phyloP scores from a whole-genome alignment of 805 yeast species.

The Candida saitoana region DNA sequence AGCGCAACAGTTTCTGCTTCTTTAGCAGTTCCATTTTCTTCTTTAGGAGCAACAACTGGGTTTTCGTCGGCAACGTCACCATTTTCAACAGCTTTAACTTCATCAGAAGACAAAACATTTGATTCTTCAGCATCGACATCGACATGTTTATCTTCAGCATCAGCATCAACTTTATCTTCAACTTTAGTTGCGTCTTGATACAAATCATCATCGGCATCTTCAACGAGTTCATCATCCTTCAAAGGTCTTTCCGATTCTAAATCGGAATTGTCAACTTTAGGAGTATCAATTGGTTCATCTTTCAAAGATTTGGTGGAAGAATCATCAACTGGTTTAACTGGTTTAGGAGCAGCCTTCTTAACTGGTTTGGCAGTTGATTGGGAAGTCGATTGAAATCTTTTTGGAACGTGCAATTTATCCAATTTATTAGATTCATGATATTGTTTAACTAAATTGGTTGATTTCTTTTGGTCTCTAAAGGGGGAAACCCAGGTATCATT shows the following conservation, averaged over 20 bases:
- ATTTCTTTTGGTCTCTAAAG: conserved; percentile 28
- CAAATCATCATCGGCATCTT: conserved; percentile 14
- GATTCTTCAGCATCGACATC: conserved; percentile 10
- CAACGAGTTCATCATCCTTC: conserved; percentile 21
- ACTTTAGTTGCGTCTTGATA: conserved; percentile 14
- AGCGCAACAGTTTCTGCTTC: conserved; percentile 10
- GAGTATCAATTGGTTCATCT: conserved; percentile 11
- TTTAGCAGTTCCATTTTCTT: conserved; percentile 13
- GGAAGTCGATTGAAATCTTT: conserved; percentile 40
- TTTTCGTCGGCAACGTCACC: conserved; percentile 11
- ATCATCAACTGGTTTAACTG: conserved; percentile 5
- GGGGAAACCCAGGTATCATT: conserved; percentile 40
- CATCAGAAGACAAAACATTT: conserved; percentile 10
- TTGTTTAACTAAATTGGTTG: conserved; percentile 28
- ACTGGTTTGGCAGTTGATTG: conserved; percentile 23
- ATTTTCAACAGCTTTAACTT: conserved; percentile 7
- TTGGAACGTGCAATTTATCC: conserved; percentile 33
- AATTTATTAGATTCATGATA: conserved; percentile 32
- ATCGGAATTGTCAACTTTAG: conserved; percentile 9
- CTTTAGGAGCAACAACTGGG: conserved; percentile 5
- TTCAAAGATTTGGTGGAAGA: conserved; percentile 15
- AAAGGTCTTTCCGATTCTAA: conserved; percentile 10
- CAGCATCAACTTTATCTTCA: conserved; percentile 18
- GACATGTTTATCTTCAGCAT: conserved; percentile 6
- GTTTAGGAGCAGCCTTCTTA: conserved; percentile 32